Evolutionary conservation across 768 basidiomycete species (phyloP).

Genomic region (Termitomyces sp.): DNA sequence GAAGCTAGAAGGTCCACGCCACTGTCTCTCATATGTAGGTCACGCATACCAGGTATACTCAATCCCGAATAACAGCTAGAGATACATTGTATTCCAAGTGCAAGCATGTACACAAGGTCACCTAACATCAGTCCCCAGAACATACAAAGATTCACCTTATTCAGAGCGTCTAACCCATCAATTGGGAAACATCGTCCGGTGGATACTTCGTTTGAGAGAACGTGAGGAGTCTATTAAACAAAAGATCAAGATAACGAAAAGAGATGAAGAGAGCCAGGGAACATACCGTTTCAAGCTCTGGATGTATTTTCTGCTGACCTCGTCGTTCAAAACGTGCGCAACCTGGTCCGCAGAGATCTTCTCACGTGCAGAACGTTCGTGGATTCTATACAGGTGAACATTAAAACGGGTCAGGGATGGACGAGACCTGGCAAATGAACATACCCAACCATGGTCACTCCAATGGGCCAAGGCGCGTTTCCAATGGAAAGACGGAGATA

Average conservation of each 20-base stretch:
- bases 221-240: slow-evolving; percentile 67
- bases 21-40: neutral
- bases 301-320: slow-evolving; percentile 98
- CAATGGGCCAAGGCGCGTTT: slow-evolving; percentile 99
- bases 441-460: slow-evolving; percentile 98
- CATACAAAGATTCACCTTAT: neutral
- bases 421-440: slow-evolving; percentile 19
- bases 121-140: neutral
- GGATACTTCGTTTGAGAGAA: slow-evolving; percentile 97
- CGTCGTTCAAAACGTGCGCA: slow-evolving; percentile 97
- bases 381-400: slow-evolving; percentile 51
- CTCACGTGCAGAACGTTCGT: slow-evolving; percentile 95
- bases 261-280: neutral
- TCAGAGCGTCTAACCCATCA: slow-evolving; percentile 59
- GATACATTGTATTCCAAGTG: neutral
- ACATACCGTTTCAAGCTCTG: slow-evolving; percentile 91
- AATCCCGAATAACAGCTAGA: neutral
- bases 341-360: slow-evolving; percentile 98
- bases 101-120: neutral
- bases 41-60: neutral
- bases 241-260: neutral
- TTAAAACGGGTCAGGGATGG: neutral
- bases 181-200: slow-evolving; percentile 84
- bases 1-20: neutral
- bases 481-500: slow-evolving; percentile 97